Percentiles rank a stretch among this genome's conserved stretches.
phyloP scores from a whole-genome alignment of 2,329 filamentous ascomycete species.

The Aspergillus luchuensis region DNA sequence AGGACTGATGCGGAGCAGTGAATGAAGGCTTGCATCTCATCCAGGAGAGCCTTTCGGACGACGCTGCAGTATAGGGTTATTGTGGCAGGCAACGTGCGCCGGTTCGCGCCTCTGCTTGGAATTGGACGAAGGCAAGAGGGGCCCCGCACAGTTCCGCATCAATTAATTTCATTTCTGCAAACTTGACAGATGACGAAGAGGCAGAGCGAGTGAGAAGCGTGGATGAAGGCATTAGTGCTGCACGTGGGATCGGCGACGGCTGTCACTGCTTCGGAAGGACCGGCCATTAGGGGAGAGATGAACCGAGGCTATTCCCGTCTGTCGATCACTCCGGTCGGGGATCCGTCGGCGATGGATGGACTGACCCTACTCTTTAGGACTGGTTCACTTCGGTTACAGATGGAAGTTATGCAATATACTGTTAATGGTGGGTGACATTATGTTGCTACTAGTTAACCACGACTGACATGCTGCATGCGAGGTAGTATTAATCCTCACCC shows the following conservation, averaged over 20 bases:
- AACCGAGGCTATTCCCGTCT: neutral
- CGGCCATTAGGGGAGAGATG: no score
- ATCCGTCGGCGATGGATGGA: neutral
- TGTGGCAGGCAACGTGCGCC: slow-evolving; percentile 1
- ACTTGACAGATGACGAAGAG: neutral
- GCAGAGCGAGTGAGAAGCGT: no score
- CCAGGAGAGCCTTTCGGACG: neutral
- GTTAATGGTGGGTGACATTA: no score
- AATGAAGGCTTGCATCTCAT: neutral
- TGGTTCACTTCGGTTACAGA: neutral
- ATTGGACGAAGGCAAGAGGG: neutral
- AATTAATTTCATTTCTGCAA: neutral
- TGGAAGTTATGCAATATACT: no score
- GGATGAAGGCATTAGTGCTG: neutral
- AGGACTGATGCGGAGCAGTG: neutral
- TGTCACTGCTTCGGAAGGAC: neutral
- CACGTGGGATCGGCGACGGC: slow-evolving; percentile 2
- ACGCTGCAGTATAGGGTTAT: neutral
- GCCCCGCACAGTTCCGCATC: no score
- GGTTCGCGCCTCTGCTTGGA: neutral
- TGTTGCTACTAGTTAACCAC: no score
- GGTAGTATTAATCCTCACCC: no score
- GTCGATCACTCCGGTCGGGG: neutral
- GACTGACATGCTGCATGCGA: no score
- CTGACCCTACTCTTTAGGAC: no score